A percentile compares a stretch with the other conserved stretches of the same genome.
Evolutionary conservation across 768 basidiomycete genomes (phyloP).

Genomic region (Naematelia aurantialba): DNA sequence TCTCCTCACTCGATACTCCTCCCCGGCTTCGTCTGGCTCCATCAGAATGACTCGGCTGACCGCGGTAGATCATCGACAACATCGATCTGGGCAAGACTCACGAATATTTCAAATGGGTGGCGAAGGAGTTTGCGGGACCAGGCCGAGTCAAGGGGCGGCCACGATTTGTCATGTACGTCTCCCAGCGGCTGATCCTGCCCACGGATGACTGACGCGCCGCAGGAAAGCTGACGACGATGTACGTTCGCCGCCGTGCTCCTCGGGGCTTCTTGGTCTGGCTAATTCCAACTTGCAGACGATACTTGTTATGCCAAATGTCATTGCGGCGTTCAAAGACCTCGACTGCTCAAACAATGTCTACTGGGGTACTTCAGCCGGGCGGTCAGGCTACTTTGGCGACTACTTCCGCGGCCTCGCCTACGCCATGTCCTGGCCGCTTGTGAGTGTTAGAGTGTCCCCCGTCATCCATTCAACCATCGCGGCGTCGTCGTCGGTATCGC

Average conservation of each 20-base stretch:
- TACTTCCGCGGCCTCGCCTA: conserved; percentile 51
- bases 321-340: conserved; percentile 46
- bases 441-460: conserved; percentile 21
- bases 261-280: neutral
- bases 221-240: conserved; percentile 53
- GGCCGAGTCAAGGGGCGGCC: conserved; percentile 48
- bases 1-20: neutral
- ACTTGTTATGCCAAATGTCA: conserved; percentile 51
- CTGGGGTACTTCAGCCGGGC: conserved; percentile 50
- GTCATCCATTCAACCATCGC: neutral
- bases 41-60: neutral
- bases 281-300: conserved; percentile 37
- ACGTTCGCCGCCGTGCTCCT: conserved; percentile 11
- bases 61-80: conserved; percentile 46
- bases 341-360: conserved; percentile 50
- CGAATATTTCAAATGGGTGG: conserved; percentile 51
- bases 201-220: too few species aligned
- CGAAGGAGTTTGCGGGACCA: conserved; percentile 43
- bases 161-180: conserved; percentile 51
- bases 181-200: too few species aligned
- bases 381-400: conserved; percentile 47
- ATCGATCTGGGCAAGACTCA: conserved; percentile 51
- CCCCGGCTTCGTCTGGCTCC: neutral
- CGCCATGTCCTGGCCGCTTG: conserved; percentile 51
- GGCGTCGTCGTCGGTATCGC: too few species aligned